These are phyloP conservation scores for Pythium diclinum DNA, from an alignment of 352 stramenopile species.

Conservation along the genomic window DNA sequence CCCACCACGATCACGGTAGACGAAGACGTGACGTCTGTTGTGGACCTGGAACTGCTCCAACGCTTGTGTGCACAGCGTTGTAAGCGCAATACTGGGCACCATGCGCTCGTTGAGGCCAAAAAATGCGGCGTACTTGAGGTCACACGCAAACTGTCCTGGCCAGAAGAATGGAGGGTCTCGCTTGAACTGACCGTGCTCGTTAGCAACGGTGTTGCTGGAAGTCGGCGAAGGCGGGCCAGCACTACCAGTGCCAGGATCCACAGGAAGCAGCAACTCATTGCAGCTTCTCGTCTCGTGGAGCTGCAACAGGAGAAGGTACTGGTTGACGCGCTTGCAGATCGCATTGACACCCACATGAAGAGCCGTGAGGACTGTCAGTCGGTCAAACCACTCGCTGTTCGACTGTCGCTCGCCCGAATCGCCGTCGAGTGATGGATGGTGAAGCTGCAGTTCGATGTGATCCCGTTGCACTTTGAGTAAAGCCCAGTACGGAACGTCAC, in stretches of 20 bases:
- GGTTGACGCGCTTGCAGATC: conserved; percentile 80
- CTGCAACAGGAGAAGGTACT: conserved; percentile 79
- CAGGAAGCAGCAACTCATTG: conserved; percentile 57
- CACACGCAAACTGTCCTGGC: conserved; percentile 85
- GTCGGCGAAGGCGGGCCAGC: conserved; percentile 23
- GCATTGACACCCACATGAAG: conserved; percentile 69
- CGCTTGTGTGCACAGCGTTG: conserved; percentile 78
- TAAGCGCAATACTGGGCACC: conserved; percentile 73
- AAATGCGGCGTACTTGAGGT: conserved; percentile 70
- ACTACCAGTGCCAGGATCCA: conserved; percentile 29
- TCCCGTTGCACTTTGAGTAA: conserved; percentile 64
- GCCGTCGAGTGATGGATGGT: conserved; percentile 35
- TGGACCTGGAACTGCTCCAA: conserved; percentile 89
- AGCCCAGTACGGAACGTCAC: conserved; percentile 78
- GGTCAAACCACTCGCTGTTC: conserved; percentile 33
- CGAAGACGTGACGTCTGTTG: conserved; percentile 85
- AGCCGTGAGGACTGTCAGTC: conserved; percentile 59
- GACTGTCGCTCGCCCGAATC: background rate
- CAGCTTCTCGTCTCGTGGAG: conserved; percentile 81
- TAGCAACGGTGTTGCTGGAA: background rate
- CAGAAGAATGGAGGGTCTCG: conserved; percentile 64
- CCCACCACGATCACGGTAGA: conserved; percentile 79
- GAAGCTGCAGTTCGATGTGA: conserved; percentile 51
- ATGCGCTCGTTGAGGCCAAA: conserved; percentile 83
- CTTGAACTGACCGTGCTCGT: background rate